Percentiles rank a stretch among this genome's conserved stretches.
phyloP scores from a whole-genome alignment of 345 rosid species.

The Ceriops decandra region DNA sequence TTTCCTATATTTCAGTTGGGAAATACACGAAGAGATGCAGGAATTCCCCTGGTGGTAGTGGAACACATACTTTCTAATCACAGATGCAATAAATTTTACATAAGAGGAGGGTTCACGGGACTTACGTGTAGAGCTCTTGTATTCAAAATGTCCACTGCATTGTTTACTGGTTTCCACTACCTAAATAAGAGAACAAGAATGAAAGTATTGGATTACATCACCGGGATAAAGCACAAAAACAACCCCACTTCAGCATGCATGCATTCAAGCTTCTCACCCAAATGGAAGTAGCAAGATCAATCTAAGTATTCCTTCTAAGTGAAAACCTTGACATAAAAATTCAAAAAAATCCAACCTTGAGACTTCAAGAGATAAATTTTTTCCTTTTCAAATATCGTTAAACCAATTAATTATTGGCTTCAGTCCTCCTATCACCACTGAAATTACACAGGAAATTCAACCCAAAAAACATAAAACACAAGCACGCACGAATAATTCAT shows the following conservation, averaged over 20 bases:
- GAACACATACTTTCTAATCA: background rate
- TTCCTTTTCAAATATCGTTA: too few relatives aligned
- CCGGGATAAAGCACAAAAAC: background rate
- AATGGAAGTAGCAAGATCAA: background rate
- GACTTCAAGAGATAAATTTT: too few relatives aligned
- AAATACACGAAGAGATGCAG: too few relatives aligned
- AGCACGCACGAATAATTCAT: background rate
- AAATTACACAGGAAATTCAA: too few relatives aligned
- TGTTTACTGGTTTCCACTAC: conserved; percentile 60
- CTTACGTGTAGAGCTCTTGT: conserved; percentile 49
- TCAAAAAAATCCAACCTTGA: too few relatives aligned
- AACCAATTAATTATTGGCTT: too few relatives aligned
- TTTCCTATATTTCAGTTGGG: too few relatives aligned
- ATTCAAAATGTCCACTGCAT: conserved; percentile 51
- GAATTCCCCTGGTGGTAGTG: too few relatives aligned
- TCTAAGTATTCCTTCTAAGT: background rate
- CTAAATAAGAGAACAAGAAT: conserved; percentile 29
- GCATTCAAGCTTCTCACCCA: conserved; percentile 1
- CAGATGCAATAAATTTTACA: too few relatives aligned
- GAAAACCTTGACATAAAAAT: background rate
- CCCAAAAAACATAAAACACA: background rate
- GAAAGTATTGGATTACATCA: background rate
- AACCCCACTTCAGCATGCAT: background rate
- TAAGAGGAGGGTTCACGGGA: background rate
- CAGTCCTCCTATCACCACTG: too few relatives aligned